Evolutionary conservation across 116 monocot species (phyloP).

Genomic region (Zostera marina): DNA sequence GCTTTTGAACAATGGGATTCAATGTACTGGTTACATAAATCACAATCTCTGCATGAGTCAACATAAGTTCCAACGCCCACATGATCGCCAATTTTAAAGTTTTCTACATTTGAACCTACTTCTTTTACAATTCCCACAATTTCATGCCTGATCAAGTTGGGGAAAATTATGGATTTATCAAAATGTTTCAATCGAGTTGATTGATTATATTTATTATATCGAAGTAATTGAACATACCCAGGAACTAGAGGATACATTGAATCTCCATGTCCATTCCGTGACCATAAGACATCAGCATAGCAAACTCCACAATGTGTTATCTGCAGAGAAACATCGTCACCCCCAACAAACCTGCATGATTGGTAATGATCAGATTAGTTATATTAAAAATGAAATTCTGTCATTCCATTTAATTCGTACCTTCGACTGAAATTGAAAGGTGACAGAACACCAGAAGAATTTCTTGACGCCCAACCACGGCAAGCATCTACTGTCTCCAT

Average conservation of each 20-base stretch:
- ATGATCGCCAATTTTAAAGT: slow-evolving; percentile 61
- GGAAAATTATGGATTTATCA: not conserved
- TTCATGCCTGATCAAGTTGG: slow-evolving; percentile 25
- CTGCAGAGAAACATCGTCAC: slow-evolving; percentile 44
- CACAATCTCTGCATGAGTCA: slow-evolving; percentile 65
- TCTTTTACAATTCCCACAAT: slow-evolving; percentile 57
- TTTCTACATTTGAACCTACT: slow-evolving; percentile 40
- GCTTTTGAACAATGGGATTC: slow-evolving; percentile 47
- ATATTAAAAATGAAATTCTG: no score
- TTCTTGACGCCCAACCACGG: no score
- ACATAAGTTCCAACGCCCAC: slow-evolving; percentile 80
- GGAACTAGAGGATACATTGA: slow-evolving; percentile 58
- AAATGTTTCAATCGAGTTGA: not conserved
- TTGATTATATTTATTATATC: not conserved
- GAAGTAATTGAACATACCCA: slow-evolving; percentile 23
- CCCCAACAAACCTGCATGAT: slow-evolving; percentile 25
- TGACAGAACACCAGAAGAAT: no score
- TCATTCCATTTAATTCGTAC: no score
- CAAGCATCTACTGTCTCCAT: no score
- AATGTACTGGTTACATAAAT: slow-evolving; percentile 33
- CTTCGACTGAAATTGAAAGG: no score
- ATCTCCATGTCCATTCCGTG: slow-evolving; percentile 29
- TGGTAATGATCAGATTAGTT: not conserved
- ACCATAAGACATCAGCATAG: slow-evolving; percentile 59
- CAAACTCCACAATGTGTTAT: slow-evolving; percentile 70